Evolutionary conservation across 495 filamentous ascomycete genomes (phyloP), one percentile per base, ranked within the genome.

Genomic region (Emericellopsis terricola): DNA sequence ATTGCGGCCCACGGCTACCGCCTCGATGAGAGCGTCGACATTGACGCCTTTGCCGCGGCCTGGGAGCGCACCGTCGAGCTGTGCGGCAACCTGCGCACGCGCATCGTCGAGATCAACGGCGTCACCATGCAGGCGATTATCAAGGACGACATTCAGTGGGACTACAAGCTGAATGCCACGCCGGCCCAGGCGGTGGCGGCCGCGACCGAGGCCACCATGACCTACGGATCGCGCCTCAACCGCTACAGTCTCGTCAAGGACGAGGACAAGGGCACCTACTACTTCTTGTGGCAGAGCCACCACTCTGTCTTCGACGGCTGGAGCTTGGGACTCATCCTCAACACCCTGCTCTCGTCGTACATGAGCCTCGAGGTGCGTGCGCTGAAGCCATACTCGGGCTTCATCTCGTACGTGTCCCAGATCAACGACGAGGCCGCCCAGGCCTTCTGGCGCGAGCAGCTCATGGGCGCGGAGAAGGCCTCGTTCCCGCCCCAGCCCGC

Each of bases 1-100:
- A 47, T 68, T 14, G 61, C 60, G 8, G 59, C 60, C 35, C 26
- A 33, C 4, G 43, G 47, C 8, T 45, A 40, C 6, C 24, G 29
- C 29, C 19, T 40, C 32, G 11, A 18, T 17, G 19, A 27, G 1
- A 14, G 47, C 23, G 45, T 58, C 15, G 33, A 33, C 3, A 10
- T 51, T 8, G 34, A 44, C 4, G 42, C 40, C 8, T 56, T 33
- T 6, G 16, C 20, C 6, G 18, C 31, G 2, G 31, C 31, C 17
- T 33, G 31, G 31, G 31, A 33, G 31, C 16, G 18, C 10, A 33
- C 31, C 15, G 2, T 33, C 17, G 31, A 33, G 5, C 31, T 33
- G 14, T 33, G 31, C 15, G 17, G 17, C 18, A 33, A 33, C n/a
- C 15, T 33, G 31, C 15, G 31, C 8, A 33, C 31, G 1, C 31